phyloP scores from a whole-genome alignment of 1,284 basidiomycete genomes.

The Leccinum subatratum region DNA sequence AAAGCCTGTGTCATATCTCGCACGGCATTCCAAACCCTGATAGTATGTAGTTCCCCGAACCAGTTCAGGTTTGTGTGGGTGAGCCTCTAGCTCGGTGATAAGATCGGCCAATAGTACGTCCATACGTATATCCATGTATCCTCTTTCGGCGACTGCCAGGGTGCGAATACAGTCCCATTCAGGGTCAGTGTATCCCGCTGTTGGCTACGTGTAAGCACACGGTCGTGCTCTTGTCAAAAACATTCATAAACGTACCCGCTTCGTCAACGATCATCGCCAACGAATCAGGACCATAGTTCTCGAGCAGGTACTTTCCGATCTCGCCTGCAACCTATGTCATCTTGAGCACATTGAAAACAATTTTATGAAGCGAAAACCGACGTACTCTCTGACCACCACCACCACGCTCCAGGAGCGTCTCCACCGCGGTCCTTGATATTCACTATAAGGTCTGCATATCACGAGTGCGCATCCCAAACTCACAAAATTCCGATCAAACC shows the following conservation, averaged over 20 bases:
- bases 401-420: constrained; percentile 48
- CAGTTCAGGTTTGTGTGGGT: background rate
- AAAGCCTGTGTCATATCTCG: background rate
- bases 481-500: constrained; percentile 55
- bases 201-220: background rate
- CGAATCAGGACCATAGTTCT: constrained; percentile 49
- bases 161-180: too few species aligned
- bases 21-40: background rate
- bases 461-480: too few species aligned
- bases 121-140: too few species aligned
- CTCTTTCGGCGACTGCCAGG: too few species aligned
- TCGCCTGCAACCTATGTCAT: constrained; percentile 42
- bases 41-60: background rate
- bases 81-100: background rate
- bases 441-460: background rate
- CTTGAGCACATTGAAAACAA: constrained; percentile 12
- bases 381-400: constrained; percentile 38
- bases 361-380: background rate
- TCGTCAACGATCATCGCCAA: constrained; percentile 56
- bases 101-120: too few species aligned
- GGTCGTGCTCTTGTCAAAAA: background rate
- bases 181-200: constrained; percentile 35
- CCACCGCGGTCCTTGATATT: constrained; percentile 44
- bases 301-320: constrained; percentile 44
- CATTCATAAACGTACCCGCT: constrained; percentile 32